Evolutionary conservation across 176 grass and related monocot species (phyloP).

Genomic region (Musa troglodytarum): DNA sequence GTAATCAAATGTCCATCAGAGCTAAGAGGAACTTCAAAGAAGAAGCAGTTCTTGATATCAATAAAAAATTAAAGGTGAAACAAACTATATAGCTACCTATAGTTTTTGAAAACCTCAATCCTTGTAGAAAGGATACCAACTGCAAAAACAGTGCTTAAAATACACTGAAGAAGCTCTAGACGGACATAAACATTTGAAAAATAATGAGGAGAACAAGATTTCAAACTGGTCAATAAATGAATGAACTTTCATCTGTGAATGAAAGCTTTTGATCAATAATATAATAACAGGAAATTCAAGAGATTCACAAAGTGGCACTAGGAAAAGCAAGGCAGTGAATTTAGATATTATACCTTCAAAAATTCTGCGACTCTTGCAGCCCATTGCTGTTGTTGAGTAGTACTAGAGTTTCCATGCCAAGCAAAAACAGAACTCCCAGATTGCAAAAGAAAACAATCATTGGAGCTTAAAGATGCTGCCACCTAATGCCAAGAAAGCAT

Average conservation of each 20-base stretch:
- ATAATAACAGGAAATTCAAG: neutral
- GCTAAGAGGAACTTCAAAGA: neutral
- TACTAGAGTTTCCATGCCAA: slow-evolving; percentile 83
- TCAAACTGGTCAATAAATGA: neutral
- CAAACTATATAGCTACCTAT: neutral
- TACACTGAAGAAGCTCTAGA: neutral
- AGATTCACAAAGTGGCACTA: neutral
- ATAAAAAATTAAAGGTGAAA: neutral
- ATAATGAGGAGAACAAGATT: neutral
- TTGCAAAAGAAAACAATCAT: slow-evolving; percentile 83
- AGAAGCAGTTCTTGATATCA: neutral
- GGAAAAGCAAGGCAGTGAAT: neutral
- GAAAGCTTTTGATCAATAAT: neutral
- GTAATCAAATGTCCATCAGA: neutral
- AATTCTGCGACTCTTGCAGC: slow-evolving; percentile 75
- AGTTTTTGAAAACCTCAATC: neutral
- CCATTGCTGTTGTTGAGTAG: slow-evolving; percentile 88
- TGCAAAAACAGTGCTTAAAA: neutral
- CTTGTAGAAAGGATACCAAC: neutral
- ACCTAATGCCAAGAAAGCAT: slow-evolving; percentile 39
- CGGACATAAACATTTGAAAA: neutral
- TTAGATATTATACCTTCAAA: slow-evolving; percentile 44
- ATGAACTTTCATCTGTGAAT: neutral
- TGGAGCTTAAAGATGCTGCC: slow-evolving; percentile 67
- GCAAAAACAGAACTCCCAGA: slow-evolving; percentile 82